Base-by-base conservation (phyloP, 2,329 filamentous ascomycete species). In the Claviceps quebecensis region DNA sequence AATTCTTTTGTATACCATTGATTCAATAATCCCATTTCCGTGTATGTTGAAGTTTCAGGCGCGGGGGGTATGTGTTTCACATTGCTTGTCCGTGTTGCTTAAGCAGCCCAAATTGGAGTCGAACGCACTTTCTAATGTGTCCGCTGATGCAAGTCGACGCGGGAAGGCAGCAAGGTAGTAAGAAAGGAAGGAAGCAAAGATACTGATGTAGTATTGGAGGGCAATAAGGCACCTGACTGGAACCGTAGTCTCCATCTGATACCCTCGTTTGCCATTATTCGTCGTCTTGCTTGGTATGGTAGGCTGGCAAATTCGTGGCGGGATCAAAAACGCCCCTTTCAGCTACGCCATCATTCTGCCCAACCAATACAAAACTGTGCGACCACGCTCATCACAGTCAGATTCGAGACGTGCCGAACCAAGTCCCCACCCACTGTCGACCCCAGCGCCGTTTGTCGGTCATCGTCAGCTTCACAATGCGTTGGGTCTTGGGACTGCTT, bases 1-100 rank as follows among this genome's bases (percentile, higher is more conserved):
- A 56, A 57, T 65, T 63, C 62, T 58, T 59, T 60, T 58, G 57
- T 55, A 47, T 51, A 60, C 57, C 38, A 58, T 58, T 64, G 14
- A 45, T 48, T 59, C 57, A 60, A 65, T 63, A 63, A 65, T 63
- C 44, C 40, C 46, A 49, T 57, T 57, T 58, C 19, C 38, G 19
- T 26, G 3, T 38, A 11, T 46, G 2, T 29, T 26, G 16, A 46
- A 19, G 9, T 34, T 34, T 34, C 29, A 11, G 29, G 29, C 11
- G 29, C 29, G 29, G 9, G 9, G 29, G 29, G 11, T 11, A 19
- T 34, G 29, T 34, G 26, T 29, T 29, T 29, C 26, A 29, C 26
- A 29, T 29, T 29, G 26, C 26, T 29, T 29, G 26, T 29, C 26
- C 8, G 26, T 29, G 29, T 34, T 34, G 29, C 9, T 34, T 11